A percentile compares a stretch with the other conserved stretches of the same genome.
These are phyloP conservation scores for Cladosporium cucumerinum DNA, from an alignment of 2,329 filamentous ascomycete species.

Conservation along the genomic window DNA sequence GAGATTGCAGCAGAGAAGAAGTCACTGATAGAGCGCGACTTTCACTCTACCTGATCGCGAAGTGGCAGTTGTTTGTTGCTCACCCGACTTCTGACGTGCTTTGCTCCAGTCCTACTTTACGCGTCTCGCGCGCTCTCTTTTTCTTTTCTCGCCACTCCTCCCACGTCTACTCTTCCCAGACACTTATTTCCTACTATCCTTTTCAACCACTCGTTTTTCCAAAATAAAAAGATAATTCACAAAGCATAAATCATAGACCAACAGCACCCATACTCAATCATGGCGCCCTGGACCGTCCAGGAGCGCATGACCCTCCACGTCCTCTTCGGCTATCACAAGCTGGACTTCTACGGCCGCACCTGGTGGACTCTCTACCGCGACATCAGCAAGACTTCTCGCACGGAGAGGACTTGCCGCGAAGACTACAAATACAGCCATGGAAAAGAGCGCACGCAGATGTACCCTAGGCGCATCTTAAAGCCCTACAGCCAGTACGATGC, in stretches of 20 bases:
- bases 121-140: neutral
- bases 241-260: neutral
- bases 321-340: neutral
- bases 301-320: neutral
- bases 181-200: neutral
- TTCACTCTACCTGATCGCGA: neutral
- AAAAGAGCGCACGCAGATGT: neutral
- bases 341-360: neutral
- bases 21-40: neutral
- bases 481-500: neutral
- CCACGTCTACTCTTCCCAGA: neutral
- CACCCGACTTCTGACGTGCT: neutral
- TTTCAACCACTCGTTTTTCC: neutral
- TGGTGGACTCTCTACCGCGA: neutral
- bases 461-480: neutral
- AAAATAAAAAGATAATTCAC: neutral
- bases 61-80: neutral
- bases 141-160: neutral
- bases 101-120: neutral
- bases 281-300: neutral
- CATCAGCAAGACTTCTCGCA: neutral
- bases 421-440: neutral
- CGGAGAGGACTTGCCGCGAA: neutral
- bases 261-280: neutral
- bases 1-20: neutral